Base-by-base conservation (phyloP, 805 yeast genomes). In the Cyberlindnera euphorbiae region DNA sequence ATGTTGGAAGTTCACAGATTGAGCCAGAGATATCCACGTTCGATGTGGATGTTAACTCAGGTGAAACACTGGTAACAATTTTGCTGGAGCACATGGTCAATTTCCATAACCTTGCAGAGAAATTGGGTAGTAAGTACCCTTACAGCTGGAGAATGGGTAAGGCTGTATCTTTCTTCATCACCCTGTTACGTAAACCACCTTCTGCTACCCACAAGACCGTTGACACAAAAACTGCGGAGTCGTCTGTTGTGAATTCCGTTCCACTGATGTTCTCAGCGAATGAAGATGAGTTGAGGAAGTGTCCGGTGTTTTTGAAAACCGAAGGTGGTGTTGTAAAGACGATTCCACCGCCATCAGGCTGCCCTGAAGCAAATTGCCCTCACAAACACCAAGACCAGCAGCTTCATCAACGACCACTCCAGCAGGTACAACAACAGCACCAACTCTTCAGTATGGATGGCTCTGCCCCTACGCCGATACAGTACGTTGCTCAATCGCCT, bases 111-210 rank as follows among this genome's bases (percentile, higher is more conserved):
- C 32, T 70, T 59, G 46, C 66, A 39, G 56, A 66, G 60, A 63
- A 65, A 26, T 57, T 82, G 24, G 74, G 84, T 15, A 64, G 61
- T 17, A 67, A 76, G 44, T 81, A 79, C 51, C 77, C 75, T 39
- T 79, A 78, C 51, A 82, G 87, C 2, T 77, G 80, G 77, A 71
- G 82, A 57, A 68, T 81, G 52, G 66, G 75, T 25, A 79, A 78
- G 47, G 79, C 83, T 8, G 66, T 67, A 2, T 63, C 63, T 2
- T 67, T 67, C 41, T 67, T 66, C 33, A 57, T 66, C 19, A 62
- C 68, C 1, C 42, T 67, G 21, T 39, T 67, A 31, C 59, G 52
- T 41, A 64, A 55, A 28, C 66, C 60, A 1, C 50, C 52, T 14
- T 47, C 46, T 30, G 38, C 35, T 12, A 49, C 49, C 4, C 50